These are phyloP conservation scores for Fusarium incarnatum DNA, from an alignment of 2,329 filamentous ascomycete genomes.

Conservation along the genomic window DNA sequence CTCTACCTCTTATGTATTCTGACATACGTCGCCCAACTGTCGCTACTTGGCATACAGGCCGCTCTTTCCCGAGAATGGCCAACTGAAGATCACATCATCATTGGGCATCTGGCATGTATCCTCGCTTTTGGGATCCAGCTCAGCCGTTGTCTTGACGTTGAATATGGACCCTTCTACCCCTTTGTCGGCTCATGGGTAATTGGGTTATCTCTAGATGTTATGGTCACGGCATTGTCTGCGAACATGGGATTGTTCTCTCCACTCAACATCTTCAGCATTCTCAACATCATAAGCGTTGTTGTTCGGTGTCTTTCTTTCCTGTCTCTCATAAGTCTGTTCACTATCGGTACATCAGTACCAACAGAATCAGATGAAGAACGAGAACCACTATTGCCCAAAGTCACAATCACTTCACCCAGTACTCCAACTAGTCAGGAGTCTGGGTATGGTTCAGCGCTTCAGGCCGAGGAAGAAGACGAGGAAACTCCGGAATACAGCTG, in stretches of 20 bases:
- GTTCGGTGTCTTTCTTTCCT: slow-evolving; percentile 39
- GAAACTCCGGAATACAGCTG: slow-evolving; percentile 64
- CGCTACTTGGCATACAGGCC: slow-evolving; percentile 54
- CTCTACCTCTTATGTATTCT: slow-evolving; percentile 58
- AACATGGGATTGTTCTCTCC: slow-evolving; percentile 2
- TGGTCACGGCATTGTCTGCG: slow-evolving; percentile 52
- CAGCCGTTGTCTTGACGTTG: slow-evolving; percentile 63
- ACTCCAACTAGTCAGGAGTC: slow-evolving; percentile 44
- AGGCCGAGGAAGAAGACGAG: slow-evolving; percentile 53
- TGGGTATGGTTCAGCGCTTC: slow-evolving; percentile 58
- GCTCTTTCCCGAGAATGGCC: slow-evolving; percentile 54
- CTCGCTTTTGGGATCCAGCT: slow-evolving; percentile 73
- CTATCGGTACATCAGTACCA: slow-evolving; percentile 29
- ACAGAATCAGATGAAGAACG: slow-evolving; percentile 64
- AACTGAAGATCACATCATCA: slow-evolving; percentile 60
- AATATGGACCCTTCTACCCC: slow-evolving; percentile 69
- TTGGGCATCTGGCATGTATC: slow-evolving; percentile 71
- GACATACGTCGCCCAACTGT: slow-evolving; percentile 62
- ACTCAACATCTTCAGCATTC: slow-evolving; percentile 35
- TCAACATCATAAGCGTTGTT: slow-evolving; percentile 40
- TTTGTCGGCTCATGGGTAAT: slow-evolving; percentile 72
- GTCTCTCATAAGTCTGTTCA: slow-evolving; percentile 30
- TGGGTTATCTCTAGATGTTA: slow-evolving; percentile 66
- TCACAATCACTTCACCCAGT: slow-evolving; percentile 32
- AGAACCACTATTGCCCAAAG: slow-evolving; percentile 65